Conservation (phyloP, 495 filamentous ascomycete species). For the Xylaria cubensis region DNA sequence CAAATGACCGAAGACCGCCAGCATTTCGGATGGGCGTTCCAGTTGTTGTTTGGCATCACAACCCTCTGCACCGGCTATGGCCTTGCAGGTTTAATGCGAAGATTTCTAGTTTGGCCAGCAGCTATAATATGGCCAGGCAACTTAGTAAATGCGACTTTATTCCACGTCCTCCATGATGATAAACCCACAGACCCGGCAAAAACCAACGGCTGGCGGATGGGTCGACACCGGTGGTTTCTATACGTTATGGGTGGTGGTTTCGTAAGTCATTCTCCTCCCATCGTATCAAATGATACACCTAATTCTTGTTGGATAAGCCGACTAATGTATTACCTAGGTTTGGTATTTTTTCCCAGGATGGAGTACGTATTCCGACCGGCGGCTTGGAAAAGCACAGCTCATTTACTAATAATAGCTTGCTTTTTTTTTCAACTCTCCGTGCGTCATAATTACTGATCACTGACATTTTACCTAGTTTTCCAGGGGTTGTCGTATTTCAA, state of each 20-base stretch:
- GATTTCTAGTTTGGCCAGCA: conserved; percentile 66
- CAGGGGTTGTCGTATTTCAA: conserved; percentile 65
- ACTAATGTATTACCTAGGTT: conserved; percentile 36
- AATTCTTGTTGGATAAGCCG: conserved; percentile 34
- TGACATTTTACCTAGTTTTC: conserved; percentile 43
- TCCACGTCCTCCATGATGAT: conserved; percentile 72
- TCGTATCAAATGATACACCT: conserved; percentile 41
- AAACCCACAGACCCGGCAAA: conserved; percentile 60
- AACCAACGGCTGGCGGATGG: conserved; percentile 69
- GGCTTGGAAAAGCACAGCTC: background rate
- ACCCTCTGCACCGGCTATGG: conserved; percentile 78
- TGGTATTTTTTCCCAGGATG: conserved; percentile 69
- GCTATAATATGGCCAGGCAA: conserved; percentile 78
- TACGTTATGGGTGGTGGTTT: conserved; percentile 62
- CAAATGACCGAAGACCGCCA: conserved; percentile 36
- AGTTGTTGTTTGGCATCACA: conserved; percentile 70
- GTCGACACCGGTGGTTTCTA: conserved; percentile 70
- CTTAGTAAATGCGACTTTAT: conserved; percentile 69
- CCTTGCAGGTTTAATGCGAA: conserved; percentile 69
- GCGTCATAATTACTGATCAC: background rate
- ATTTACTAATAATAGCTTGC: background rate
- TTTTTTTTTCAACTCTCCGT: background rate
- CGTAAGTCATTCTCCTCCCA: conserved; percentile 43
- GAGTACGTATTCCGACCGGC: conserved; percentile 20
- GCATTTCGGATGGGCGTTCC: conserved; percentile 67